Evolutionary conservation across 2,329 filamentous ascomycete species (phyloP), one percentile per base, ranked within the genome.

Genomic region (Endothia cerciana): DNA sequence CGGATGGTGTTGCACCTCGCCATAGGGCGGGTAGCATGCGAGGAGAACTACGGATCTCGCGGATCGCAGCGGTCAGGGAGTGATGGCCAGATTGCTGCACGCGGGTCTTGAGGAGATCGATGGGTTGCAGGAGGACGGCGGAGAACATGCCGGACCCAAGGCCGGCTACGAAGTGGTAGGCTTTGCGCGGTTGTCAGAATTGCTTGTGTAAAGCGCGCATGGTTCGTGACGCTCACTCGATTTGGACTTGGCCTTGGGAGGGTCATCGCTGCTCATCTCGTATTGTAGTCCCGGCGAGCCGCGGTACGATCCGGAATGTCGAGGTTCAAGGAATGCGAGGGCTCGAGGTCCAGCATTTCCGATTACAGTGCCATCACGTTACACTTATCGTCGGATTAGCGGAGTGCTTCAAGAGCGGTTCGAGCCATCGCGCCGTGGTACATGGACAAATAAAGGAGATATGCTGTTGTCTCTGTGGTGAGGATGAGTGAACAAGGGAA

Each of bases 81-180:
- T 87, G 85, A 53, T 86, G 84, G 59, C 88, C 88, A 41, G 92
- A 92, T 78, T 98, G 95, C 76, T 99, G 95, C 49, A 98, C 89
- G 57, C 95, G 90, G 38, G 95, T 99, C 79, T 99, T 99, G 76
- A 99, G 88, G 4, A 99, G 89, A 79, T 99, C 95, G 73, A 95
- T 91, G 33, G 95, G 95, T 78, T 99, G 95, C 19, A 99, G 87
- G 64, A 98, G 88, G 67, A 97, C 89, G 64, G 95, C 94, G 62
- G 93, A 95, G 70, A 92, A 87, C 60, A 97, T 85, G 73, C 95
- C 95, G 8, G 94, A 97, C 73, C 88, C 87, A 64, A 98, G 87
- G 69, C 95, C 95, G 69, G 94, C 94, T 71, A 90, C 79, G 77
- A 98, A 97, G 80, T 98, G 95, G 77, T 92, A 93, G 71, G 87